These are phyloP conservation scores for Globisporangium cylindrosporum DNA, from an alignment of 352 stramenopile species.

Conservation along the genomic window DNA sequence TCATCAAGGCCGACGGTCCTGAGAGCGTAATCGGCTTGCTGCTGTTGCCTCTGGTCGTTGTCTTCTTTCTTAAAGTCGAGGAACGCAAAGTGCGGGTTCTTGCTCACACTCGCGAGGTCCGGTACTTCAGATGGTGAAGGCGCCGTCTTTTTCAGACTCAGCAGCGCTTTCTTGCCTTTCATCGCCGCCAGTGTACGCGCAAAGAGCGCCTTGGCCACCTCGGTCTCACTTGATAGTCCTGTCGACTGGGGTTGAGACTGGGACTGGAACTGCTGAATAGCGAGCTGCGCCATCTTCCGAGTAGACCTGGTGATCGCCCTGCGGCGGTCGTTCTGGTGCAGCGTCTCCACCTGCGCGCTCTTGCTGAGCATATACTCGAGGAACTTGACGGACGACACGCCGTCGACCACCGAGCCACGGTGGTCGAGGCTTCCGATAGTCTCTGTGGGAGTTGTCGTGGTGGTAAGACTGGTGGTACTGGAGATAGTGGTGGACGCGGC, in stretches of 20 bases:
- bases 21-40: neutral
- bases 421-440: neutral
- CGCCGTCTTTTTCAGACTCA: slow-evolving; percentile 17
- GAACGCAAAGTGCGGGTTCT: slow-evolving; percentile 65
- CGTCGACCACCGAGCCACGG: neutral
- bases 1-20: slow-evolving; percentile 32
- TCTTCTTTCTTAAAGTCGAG: slow-evolving; percentile 40
- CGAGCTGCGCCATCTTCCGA: slow-evolving; percentile 38
- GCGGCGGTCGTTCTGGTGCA: slow-evolving; percentile 41
- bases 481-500: neutral
- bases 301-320: slow-evolving; percentile 30
- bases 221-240: slow-evolving; percentile 8
- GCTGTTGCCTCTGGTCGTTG: neutral
- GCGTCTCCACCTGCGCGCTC: slow-evolving; percentile 26
- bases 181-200: slow-evolving; percentile 26
- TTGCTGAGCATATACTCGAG: slow-evolving; percentile 49
- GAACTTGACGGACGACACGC: slow-evolving; percentile 31
- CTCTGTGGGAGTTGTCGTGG: neutral
- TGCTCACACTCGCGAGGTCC: slow-evolving; percentile 18
- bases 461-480: neutral
- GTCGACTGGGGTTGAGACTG: slow-evolving; percentile 7
- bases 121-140: neutral
- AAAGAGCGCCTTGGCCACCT: slow-evolving; percentile 25
- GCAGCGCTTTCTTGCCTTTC: slow-evolving; percentile 28
- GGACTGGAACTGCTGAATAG: slow-evolving; percentile 19